These are phyloP conservation scores for Dendrobium officinale DNA, from an alignment of 106 monocot genomes.

Conservation along the genomic window DNA sequence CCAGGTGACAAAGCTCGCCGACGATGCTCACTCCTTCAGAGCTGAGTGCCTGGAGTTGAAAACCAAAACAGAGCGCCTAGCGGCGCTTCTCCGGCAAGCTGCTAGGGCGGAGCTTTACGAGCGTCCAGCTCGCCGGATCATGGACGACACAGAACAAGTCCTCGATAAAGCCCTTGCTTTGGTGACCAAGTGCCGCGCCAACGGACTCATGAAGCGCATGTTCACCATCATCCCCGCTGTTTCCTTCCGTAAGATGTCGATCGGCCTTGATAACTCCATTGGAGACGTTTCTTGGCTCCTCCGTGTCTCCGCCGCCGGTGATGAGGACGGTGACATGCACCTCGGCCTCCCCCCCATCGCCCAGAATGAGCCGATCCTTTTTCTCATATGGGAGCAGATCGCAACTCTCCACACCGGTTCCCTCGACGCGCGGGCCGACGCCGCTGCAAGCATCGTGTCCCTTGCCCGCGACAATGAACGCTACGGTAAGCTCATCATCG, in stretches of 20 bases:
- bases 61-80: conserved; percentile 34
- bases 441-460: conserved; percentile 56
- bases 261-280: conserved; percentile 59
- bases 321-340: conserved; percentile 39
- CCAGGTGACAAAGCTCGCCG: conserved; percentile 41
- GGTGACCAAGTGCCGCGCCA: conserved; percentile 43
- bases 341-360: conserved; percentile 80
- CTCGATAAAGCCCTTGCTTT: conserved; percentile 51
- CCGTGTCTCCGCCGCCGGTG: conserved; percentile 47
- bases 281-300: conserved; percentile 76
- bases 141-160: conserved; percentile 60
- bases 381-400: conserved; percentile 74
- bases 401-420: conserved; percentile 54
- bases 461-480: conserved; percentile 71
- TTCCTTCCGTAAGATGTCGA: conserved; percentile 51
- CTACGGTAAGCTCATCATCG: conserved; percentile 61
- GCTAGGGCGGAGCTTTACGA: conserved; percentile 65
- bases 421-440: conserved; percentile 40
- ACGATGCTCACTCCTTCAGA: conserved; percentile 27
- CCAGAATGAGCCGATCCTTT: conserved; percentile 81
- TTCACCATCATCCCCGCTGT: conserved; percentile 51
- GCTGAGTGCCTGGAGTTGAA: conserved; percentile 51
- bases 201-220: conserved; percentile 35
- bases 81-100: conserved; percentile 53
- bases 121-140: conserved; percentile 66